These are phyloP conservation scores for Penicillium odoratum DNA, from an alignment of 495 filamentous ascomycete species.

Conservation along the genomic window DNA sequence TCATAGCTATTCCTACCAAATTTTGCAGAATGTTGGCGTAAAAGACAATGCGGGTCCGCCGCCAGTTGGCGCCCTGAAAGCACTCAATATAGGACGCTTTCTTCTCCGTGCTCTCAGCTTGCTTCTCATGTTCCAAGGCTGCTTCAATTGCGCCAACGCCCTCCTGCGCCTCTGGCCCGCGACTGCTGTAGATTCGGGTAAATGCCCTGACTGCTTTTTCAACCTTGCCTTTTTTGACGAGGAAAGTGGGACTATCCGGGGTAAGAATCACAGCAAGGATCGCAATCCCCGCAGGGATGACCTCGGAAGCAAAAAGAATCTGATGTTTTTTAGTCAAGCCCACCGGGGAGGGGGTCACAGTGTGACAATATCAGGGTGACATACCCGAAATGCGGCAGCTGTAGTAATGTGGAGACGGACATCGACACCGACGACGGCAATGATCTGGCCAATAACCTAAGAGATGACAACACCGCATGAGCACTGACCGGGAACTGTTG, in stretches of 20 bases:
- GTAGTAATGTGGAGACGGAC: not conserved
- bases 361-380: no score
- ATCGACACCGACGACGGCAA: not conserved
- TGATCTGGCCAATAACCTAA: not conserved
- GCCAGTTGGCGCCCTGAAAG: constrained; percentile 29
- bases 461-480: no score
- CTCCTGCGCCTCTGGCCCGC: not conserved
- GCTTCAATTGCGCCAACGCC: not conserved
- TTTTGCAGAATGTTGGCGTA: constrained; percentile 23
- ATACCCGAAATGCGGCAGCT: not conserved
- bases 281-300: not conserved
- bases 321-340: no score
- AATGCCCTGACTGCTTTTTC: no score
- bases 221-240: not conserved
- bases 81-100: constrained; percentile 12
- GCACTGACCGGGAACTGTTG: no score
- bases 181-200: not conserved
- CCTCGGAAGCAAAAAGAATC: not conserved
- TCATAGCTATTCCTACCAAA: constrained; percentile 23
- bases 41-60: constrained; percentile 32
- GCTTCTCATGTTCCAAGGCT: not conserved
- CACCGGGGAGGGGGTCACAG: no score
- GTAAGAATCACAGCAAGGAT: not conserved
- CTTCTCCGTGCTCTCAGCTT: not conserved
- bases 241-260: not conserved